A percentile compares a stretch with the other conserved stretches of the same genome.
phyloP scores from a whole-genome alignment of 2,329 filamentous ascomycete genomes.

The Hysterium pulicare region DNA sequence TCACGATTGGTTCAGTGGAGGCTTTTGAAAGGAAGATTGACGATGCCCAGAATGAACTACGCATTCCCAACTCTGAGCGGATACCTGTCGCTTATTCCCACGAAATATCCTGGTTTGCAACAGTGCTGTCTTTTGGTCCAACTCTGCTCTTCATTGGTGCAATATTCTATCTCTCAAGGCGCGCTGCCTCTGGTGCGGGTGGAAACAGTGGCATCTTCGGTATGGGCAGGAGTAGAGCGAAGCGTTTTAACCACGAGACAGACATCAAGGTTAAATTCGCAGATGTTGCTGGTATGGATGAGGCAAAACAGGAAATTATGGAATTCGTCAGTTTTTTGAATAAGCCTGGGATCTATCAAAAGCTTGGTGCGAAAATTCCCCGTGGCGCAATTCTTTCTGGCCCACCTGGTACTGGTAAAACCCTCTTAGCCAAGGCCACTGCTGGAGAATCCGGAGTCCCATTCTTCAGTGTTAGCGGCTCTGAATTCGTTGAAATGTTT shows the following conservation, averaged over 20 bases:
- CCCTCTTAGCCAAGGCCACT: constrained; percentile 91
- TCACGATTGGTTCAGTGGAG: constrained; percentile 92
- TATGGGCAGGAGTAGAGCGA: constrained; percentile 92
- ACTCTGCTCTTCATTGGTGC: constrained; percentile 82
- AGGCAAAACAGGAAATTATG: constrained; percentile 98
- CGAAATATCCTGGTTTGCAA: constrained; percentile 70
- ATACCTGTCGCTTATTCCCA: constrained; percentile 87
- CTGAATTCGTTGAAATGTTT: constrained; percentile 99
- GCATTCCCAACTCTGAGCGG: constrained; percentile 79
- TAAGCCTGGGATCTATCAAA: constrained; percentile 87
- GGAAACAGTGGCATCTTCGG: constrained; percentile 81
- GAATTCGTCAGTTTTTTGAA: constrained; percentile 98
- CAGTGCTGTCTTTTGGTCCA: constrained; percentile 77
- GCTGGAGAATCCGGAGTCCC: constrained; percentile 95
- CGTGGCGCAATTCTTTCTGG: constrained; percentile 94
- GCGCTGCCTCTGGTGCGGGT: constrained; percentile 63
- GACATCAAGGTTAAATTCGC: constrained; percentile 96
- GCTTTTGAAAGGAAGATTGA: constrained; percentile 88
- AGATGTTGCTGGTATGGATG: constrained; percentile 96
- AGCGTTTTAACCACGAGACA: constrained; percentile 96
- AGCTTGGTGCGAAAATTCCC: constrained; percentile 94
- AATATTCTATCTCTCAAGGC: constrained; percentile 73
- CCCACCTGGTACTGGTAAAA: constrained; percentile 98
- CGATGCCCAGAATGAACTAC: constrained; percentile 80
- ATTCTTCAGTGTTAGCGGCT: constrained; percentile 97